Evolutionary conservation across 306 rosid species (phyloP).

Genomic region (Senna siamea): DNA sequence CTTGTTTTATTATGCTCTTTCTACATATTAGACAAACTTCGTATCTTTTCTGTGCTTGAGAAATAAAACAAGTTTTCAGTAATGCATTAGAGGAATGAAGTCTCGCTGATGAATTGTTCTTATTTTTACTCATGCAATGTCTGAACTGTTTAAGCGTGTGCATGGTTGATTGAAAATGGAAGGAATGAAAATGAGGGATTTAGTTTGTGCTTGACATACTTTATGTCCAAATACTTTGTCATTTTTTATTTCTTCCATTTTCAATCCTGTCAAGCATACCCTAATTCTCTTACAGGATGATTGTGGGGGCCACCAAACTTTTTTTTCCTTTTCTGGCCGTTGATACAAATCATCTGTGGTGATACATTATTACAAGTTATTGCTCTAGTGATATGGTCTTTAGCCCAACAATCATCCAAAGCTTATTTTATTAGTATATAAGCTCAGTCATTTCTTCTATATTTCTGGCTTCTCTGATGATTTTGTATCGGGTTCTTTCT

Average conservation of each 20-base stretch:
- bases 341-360: too few relatives aligned
- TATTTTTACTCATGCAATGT: constrained; percentile 10
- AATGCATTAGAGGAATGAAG: neutral
- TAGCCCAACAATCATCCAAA: constrained; percentile 2
- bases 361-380: neutral
- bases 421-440: neutral
- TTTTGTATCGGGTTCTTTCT: constrained; percentile 40
- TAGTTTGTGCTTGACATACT: neutral
- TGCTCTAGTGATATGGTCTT: constrained; percentile 1
- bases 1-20: neutral
- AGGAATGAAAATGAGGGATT: constrained; percentile 1
- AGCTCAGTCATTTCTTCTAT: constrained; percentile 14
- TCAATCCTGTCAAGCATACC: too few relatives aligned
- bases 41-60: neutral
- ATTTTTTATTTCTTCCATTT: too few relatives aligned
- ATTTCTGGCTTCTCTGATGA: constrained; percentile 19
- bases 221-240: neutral
- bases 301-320: neutral
- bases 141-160: neutral
- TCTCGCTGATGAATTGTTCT: constrained; percentile 1
- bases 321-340: too few relatives aligned
- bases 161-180: constrained; percentile 4
- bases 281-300: too few relatives aligned
- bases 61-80: neutral
- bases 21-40: neutral